A percentile compares a stretch with the other conserved stretches of the same genome.
Conservation (phyloP, 495 filamentous ascomycete species). For the Hyaloscypha bicolor region DNA sequence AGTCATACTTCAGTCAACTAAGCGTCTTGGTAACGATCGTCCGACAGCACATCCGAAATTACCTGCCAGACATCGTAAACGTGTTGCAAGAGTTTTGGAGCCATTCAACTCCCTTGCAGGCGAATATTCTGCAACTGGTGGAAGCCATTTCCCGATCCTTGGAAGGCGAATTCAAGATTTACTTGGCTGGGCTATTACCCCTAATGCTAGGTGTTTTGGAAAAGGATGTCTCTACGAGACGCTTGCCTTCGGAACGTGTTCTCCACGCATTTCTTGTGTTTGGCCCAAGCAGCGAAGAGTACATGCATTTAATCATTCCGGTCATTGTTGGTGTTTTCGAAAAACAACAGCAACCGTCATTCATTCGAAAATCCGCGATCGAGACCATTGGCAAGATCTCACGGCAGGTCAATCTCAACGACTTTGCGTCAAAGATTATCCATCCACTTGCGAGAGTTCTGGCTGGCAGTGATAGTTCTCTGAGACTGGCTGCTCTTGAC, state of each 20-base stretch:
- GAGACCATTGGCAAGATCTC: slow-evolving; percentile 95
- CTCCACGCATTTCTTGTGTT: slow-evolving; percentile 95
- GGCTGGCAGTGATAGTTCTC: slow-evolving; percentile 63
- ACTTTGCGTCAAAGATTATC: slow-evolving; percentile 93
- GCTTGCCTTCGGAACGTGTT: slow-evolving; percentile 82
- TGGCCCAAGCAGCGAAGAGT: slow-evolving; percentile 93
- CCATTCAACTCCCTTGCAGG: slow-evolving; percentile 71
- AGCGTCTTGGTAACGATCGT: slow-evolving; percentile 93
- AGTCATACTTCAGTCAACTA: slow-evolving; percentile 96
- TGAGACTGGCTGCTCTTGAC: slow-evolving; percentile 88
- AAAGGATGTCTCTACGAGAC: slow-evolving; percentile 69
- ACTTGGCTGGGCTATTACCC: slow-evolving; percentile 84
- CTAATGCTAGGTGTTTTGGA: slow-evolving; percentile 94
- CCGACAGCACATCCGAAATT: slow-evolving; percentile 91
- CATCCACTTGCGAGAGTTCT: slow-evolving; percentile 86
- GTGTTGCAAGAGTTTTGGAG: slow-evolving; percentile 88
- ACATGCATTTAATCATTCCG: slow-evolving; percentile 98
- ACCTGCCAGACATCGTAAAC: slow-evolving; percentile 78
- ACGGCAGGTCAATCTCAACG: slow-evolving; percentile 94
- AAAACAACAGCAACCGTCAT: slow-evolving; percentile 72
- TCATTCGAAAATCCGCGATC: slow-evolving; percentile 84
- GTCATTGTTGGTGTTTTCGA: slow-evolving; percentile 93
- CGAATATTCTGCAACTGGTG: slow-evolving; percentile 86
- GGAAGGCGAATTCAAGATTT: slow-evolving; percentile 96
- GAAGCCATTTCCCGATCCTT: slow-evolving; percentile 91